Evolutionary conservation across 306 rosid species (phyloP).

Genomic region (Medicago arabica): DNA sequence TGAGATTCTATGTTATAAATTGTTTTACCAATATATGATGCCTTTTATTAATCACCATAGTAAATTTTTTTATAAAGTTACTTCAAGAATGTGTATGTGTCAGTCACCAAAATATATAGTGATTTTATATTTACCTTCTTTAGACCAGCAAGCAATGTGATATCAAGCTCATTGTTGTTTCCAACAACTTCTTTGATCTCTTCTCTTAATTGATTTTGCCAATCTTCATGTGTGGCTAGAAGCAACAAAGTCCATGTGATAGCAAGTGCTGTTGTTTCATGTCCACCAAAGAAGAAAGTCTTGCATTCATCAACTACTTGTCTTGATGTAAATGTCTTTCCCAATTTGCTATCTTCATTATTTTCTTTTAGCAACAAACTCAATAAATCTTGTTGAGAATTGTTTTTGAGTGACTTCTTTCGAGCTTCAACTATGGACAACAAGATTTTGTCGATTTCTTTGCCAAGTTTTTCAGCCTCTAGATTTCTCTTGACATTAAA

Average conservation of each 20-base stretch:
- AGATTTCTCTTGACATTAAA: constrained; percentile 52
- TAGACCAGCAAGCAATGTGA: constrained; percentile 56
- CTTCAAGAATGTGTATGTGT: no score
- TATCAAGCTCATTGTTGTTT: constrained; percentile 52
- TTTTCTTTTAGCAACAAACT: constrained; percentile 63
- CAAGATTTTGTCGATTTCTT: constrained; percentile 64
- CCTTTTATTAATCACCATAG: no score
- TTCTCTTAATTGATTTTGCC: constrained; percentile 76
- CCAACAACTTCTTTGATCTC: constrained; percentile 75
- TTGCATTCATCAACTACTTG: constrained; percentile 87
- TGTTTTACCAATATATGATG: no score
- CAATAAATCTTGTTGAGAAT: constrained; percentile 57
- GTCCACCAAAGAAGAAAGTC: constrained; percentile 90
- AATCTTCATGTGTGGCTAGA: constrained; percentile 67
- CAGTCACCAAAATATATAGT: neutral
- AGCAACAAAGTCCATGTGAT: constrained; percentile 84
- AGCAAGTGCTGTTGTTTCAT: constrained; percentile 91
- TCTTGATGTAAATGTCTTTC: constrained; percentile 47
- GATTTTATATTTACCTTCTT: constrained; percentile 54
- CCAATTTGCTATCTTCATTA: constrained; percentile 10
- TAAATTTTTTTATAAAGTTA: no score
- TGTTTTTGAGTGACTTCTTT: constrained; percentile 28
- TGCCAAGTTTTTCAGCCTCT: constrained; percentile 70
- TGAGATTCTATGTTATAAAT: no score
- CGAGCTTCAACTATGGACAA: constrained; percentile 50